phyloP scores from a whole-genome alignment of 352 stramenopile species.

The Phytophthora fragariae region DNA sequence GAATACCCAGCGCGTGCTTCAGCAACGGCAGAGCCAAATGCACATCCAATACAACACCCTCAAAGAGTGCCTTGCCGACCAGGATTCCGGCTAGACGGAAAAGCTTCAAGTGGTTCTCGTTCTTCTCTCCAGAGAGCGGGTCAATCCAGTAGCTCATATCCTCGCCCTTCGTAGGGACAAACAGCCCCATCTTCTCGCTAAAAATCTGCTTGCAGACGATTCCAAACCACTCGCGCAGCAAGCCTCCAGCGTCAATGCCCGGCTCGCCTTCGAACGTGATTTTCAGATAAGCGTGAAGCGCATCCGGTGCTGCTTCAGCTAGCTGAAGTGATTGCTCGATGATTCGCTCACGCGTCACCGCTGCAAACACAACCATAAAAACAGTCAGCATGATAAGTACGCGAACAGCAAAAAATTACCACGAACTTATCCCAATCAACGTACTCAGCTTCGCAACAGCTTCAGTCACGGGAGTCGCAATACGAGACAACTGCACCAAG shows the following conservation, averaged over 20 bases:
- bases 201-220: constrained; percentile 70
- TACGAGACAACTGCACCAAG: constrained; percentile 69
- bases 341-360: constrained; percentile 62
- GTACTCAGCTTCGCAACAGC: constrained; percentile 72
- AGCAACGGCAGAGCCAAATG: constrained; percentile 74
- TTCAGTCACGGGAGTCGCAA: constrained; percentile 71
- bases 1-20: constrained; percentile 75
- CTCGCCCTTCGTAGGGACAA: constrained; percentile 66
- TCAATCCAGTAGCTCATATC: constrained; percentile 81
- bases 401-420: neutral
- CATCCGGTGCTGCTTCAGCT: constrained; percentile 45
- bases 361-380: constrained; percentile 27
- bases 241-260: constrained; percentile 68
- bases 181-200: constrained; percentile 57
- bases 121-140: constrained; percentile 56
- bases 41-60: constrained; percentile 67
- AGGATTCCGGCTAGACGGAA: constrained; percentile 71
- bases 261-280: constrained; percentile 72
- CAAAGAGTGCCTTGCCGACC: constrained; percentile 71
- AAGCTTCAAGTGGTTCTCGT: constrained; percentile 55
- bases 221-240: constrained; percentile 77
- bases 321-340: constrained; percentile 65
- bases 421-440: constrained; percentile 16
- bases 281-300: constrained; percentile 73
- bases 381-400: constrained; percentile 3